phyloP scores from a whole-genome alignment of 192 early-diverging fungal genomes.

The Umbelopsis vinacea region DNA sequence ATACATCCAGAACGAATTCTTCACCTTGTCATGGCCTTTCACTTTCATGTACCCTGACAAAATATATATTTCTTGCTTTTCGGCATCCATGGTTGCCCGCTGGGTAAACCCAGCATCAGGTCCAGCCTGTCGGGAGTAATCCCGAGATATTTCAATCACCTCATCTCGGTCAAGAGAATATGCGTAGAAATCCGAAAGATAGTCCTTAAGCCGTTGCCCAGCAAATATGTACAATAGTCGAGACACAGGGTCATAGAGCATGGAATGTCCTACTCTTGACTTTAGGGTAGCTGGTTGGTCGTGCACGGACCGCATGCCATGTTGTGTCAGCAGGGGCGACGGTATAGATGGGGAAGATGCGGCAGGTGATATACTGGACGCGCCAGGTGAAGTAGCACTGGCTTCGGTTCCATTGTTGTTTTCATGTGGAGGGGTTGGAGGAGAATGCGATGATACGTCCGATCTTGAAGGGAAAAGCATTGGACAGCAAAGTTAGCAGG shows the following conservation, averaged over 20 bases:
- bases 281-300: slow-evolving; percentile 59
- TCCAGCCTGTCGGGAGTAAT: slow-evolving; percentile 74
- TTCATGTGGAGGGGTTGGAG: slow-evolving; percentile 43
- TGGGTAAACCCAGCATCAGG: slow-evolving; percentile 86
- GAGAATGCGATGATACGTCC: background rate
- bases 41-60: slow-evolving; percentile 69
- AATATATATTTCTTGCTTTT: slow-evolving; percentile 85
- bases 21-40: slow-evolving; percentile 67
- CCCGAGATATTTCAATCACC: slow-evolving; percentile 78
- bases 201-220: slow-evolving; percentile 84
- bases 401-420: slow-evolving; percentile 24
- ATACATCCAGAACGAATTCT: slow-evolving; percentile 84
- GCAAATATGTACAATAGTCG: slow-evolving; percentile 88
- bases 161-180: slow-evolving; percentile 83
- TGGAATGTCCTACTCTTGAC: slow-evolving; percentile 88
- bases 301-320: background rate
- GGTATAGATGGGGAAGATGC: background rate
- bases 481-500: background rate
- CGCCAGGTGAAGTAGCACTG: background rate
- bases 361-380: background rate
- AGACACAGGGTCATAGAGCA: slow-evolving; percentile 77
- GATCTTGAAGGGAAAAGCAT: background rate
- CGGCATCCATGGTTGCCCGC: slow-evolving; percentile 78
- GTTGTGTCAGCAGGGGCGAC: background rate
- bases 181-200: slow-evolving; percentile 80